phyloP scores from a whole-genome alignment of 257 asterid genomes.

The Primulina huaijiensis region DNA sequence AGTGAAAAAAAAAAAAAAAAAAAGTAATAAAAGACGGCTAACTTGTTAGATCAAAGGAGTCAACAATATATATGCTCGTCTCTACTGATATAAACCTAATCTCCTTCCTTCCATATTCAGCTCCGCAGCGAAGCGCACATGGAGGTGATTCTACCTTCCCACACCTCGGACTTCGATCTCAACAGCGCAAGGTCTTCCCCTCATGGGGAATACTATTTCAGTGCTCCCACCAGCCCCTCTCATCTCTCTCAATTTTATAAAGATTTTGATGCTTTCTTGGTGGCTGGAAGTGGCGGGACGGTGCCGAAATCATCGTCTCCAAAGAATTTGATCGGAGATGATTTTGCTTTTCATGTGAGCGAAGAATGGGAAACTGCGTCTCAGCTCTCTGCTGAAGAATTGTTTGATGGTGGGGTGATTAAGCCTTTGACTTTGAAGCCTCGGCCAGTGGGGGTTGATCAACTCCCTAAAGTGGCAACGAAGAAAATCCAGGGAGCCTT shows the following conservation, averaged over 20 bases:
- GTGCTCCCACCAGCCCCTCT: conserved; percentile 76
- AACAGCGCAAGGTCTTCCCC: conserved; percentile 47
- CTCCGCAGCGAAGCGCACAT: conserved; percentile 21
- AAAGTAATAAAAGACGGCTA: neutral
- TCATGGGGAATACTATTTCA: conserved; percentile 45
- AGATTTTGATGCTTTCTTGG: conserved; percentile 35
- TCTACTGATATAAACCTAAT: neutral
- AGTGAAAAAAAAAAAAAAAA: too few relatives aligned
- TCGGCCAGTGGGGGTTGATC: neutral
- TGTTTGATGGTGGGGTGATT: conserved; percentile 70
- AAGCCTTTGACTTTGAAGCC: conserved; percentile 32
- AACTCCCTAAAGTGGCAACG: neutral
- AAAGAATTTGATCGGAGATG: conserved; percentile 20
- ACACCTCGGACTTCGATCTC: conserved; percentile 42
- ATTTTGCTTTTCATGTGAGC: conserved; percentile 55
- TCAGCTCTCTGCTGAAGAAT: conserved; percentile 61
- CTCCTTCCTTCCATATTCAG: neutral
- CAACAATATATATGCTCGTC: conserved; percentile 24
- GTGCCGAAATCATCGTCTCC: conserved; percentile 2
- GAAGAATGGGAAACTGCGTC: conserved; percentile 39
- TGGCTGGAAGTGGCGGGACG: neutral
- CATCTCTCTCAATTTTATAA: conserved; percentile 44
- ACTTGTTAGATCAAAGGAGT: neutral
- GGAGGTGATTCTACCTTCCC: conserved; percentile 48
- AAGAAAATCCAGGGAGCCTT: conserved; percentile 12